Base-by-base conservation (phyloP, 306 rosid genomes). In the Cyamopsis tetragonoloba region DNA sequence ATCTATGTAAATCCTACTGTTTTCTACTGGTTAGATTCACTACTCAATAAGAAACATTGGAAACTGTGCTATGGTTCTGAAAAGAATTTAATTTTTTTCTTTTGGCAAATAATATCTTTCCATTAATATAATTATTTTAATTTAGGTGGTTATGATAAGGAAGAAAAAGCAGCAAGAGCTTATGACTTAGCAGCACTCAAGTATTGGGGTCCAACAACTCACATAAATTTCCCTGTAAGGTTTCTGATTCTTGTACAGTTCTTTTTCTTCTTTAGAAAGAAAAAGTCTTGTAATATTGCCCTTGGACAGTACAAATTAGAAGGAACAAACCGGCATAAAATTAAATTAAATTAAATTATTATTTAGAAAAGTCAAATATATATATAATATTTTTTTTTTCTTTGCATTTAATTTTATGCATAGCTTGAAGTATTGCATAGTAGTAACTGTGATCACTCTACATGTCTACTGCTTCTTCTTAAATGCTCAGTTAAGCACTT, bases 91-190 rank as follows among this genome's bases (percentile, higher is more conserved):
- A 70, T 43, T 65, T 30, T 58, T 60, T 32, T 24, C 57, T 15
- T 58, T 83, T 38, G 46, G 42, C 44, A 23, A 75, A 62, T 80
- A 20, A 62, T 66, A 20, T 70, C 41, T 38, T 2, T 34, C 3
- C 31, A 68, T 73, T 75, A 50, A 41, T 46, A 72, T 84, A n/a
- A n/a, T n/a, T n/a, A n/a, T n/a, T n/a, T n/a, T n/a, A n/a, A n/a
- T n/a, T n/a, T 79, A 93, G 99, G 99, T 69, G 99, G 99, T 42
- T 93, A 93, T 81, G 99, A 93, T 49, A 93, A 90, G 83, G 99
- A 93, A 79, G 99, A 93, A 76, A 93, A 88, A 79, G 99, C 99
- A 76, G 99, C 99, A 27, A 85, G 72, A 81, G 99, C 97, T 30
- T 93, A 93, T 69, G 99, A 93, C 82, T 83, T 93, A 80, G 99